Percentiles rank a stretch among this genome's conserved stretches.
phyloP scores from a whole-genome alignment of 2,329 filamentous ascomycete genomes.

The Drechslera avenae region DNA sequence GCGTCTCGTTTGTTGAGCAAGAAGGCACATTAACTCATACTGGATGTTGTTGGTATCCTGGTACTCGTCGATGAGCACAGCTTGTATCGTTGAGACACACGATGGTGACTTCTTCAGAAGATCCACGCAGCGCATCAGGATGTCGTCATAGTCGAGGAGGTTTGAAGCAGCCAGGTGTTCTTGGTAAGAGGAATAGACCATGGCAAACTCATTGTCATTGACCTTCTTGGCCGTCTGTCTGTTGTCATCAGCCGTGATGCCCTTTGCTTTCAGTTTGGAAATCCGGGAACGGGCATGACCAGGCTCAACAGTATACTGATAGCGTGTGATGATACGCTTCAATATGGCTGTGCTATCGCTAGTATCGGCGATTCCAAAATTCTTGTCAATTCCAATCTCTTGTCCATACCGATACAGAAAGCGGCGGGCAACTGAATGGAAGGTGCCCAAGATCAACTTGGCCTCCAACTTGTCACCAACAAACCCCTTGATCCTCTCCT shows the following conservation, averaged over 20 bases:
- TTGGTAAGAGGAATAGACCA: constrained; percentile 77
- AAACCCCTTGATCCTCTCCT: constrained; percentile 78
- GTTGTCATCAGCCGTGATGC: constrained; percentile 54
- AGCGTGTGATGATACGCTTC: constrained; percentile 79
- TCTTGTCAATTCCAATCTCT: constrained; percentile 77
- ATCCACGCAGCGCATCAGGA: constrained; percentile 81
- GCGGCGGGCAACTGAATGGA: constrained; percentile 87
- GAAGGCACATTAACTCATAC: constrained; percentile 89
- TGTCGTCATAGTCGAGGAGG: constrained; percentile 90
- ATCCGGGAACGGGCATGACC: constrained; percentile 76
- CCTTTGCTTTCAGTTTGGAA: constrained; percentile 64
- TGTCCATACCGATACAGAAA: constrained; percentile 86
- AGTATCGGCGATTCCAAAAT: constrained; percentile 90
- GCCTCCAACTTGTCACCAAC: constrained; percentile 77
- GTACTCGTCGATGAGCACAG: constrained; percentile 94
- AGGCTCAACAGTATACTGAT: constrained; percentile 70
- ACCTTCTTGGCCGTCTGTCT: constrained; percentile 50
- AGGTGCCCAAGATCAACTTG: constrained; percentile 85
- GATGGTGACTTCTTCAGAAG: constrained; percentile 73
- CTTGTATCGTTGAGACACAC: constrained; percentile 87
- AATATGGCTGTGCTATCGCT: constrained; percentile 80
- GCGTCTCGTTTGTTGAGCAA: constrained; percentile 72
- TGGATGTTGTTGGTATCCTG: constrained; percentile 96
- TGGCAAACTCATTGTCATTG: constrained; percentile 69
- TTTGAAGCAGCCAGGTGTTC: constrained; percentile 75